These are phyloP conservation scores for Aureobasidium sp. DNA, from an alignment of 2,329 filamentous ascomycete species.

Conservation along the genomic window DNA sequence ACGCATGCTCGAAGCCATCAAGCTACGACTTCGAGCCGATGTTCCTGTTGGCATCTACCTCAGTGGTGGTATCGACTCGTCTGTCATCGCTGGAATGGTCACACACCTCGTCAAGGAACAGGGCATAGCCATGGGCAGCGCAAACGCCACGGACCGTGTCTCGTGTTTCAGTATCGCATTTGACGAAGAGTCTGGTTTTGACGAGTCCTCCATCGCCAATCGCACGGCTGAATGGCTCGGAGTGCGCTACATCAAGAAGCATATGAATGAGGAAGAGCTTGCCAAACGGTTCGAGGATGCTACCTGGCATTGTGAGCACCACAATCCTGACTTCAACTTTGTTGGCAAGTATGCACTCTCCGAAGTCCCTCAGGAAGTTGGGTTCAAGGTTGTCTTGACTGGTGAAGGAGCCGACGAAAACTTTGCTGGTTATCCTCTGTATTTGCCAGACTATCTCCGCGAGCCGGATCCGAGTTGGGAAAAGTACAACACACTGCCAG, in stretches of 20 bases:
- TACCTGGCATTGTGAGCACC: slow-evolving; percentile 38
- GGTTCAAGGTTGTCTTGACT: slow-evolving; percentile 47
- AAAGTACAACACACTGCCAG: slow-evolving; percentile 18
- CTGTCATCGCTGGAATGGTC: slow-evolving; percentile 47
- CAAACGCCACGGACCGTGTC: slow-evolving; percentile 30
- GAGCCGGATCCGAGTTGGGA: slow-evolving; percentile 36
- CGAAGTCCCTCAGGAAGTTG: slow-evolving; percentile 35
- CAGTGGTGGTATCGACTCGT: slow-evolving; percentile 50
- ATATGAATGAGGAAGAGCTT: slow-evolving; percentile 36
- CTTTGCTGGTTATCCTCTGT: slow-evolving; percentile 45
- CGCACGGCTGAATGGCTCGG: slow-evolving; percentile 42
- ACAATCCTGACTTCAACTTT: slow-evolving; percentile 43
- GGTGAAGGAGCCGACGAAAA: slow-evolving; percentile 40
- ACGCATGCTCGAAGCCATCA: slow-evolving; percentile 43
- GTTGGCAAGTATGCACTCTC: slow-evolving; percentile 44
- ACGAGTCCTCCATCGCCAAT: slow-evolving; percentile 43
- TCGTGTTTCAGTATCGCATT: slow-evolving; percentile 47
- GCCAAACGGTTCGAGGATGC: slow-evolving; percentile 37
- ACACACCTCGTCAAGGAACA: slow-evolving; percentile 42
- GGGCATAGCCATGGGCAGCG: slow-evolving; percentile 39
- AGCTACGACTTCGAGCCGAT: slow-evolving; percentile 47
- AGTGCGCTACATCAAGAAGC: slow-evolving; percentile 35
- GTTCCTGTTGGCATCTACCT: slow-evolving; percentile 50
- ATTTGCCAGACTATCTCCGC: slow-evolving; percentile 39
- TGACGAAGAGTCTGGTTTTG: slow-evolving; percentile 38